Percentiles rank a stretch among this genome's conserved stretches.
These are phyloP conservation scores for Tetradesmus lagerheimii DNA, from an alignment of 139 green algal species.

Conservation along the genomic window DNA sequence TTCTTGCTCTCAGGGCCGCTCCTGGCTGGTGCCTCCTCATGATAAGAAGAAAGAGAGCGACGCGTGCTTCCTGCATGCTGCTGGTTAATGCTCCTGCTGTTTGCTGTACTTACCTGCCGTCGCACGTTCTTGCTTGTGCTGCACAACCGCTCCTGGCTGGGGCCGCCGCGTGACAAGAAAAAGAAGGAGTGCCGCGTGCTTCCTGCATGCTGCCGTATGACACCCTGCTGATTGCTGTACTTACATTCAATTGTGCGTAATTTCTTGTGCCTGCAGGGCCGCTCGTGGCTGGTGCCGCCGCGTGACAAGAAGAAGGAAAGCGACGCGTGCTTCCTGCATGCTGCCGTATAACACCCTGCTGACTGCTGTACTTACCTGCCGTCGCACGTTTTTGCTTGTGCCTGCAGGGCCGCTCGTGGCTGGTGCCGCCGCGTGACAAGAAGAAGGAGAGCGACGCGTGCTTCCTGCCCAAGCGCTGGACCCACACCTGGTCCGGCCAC, in stretches of 20 bases:
- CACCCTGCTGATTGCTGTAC: too few relatives aligned
- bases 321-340: too few relatives aligned
- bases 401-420: constrained; percentile 57
- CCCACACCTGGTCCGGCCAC: constrained; percentile 96
- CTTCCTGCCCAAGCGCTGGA: constrained; percentile 94
- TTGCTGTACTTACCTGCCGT: too few relatives aligned
- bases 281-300: too few relatives aligned
- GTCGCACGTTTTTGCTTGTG: neutral
- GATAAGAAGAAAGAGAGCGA: too few relatives aligned
- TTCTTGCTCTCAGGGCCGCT: too few relatives aligned
- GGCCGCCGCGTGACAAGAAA: constrained; percentile 52
- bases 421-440: constrained; percentile 58
- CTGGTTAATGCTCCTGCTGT: too few relatives aligned
- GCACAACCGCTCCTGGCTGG: constrained; percentile 60
- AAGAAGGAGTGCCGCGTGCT: constrained; percentile 78
- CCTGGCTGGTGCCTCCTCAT: neutral
- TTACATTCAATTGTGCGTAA: too few relatives aligned
- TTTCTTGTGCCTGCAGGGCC: too few relatives aligned
- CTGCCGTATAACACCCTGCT: too few relatives aligned
- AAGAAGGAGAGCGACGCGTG: constrained; percentile 71
- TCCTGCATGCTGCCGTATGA: constrained; percentile 75
- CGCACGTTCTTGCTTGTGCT: neutral
- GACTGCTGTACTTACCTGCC: too few relatives aligned
- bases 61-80: too few relatives aligned
- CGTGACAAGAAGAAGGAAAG: neutral